Conservation (phyloP, 495 filamentous ascomycete genomes). For the Pseudomonodictys pantanalensis region DNA sequence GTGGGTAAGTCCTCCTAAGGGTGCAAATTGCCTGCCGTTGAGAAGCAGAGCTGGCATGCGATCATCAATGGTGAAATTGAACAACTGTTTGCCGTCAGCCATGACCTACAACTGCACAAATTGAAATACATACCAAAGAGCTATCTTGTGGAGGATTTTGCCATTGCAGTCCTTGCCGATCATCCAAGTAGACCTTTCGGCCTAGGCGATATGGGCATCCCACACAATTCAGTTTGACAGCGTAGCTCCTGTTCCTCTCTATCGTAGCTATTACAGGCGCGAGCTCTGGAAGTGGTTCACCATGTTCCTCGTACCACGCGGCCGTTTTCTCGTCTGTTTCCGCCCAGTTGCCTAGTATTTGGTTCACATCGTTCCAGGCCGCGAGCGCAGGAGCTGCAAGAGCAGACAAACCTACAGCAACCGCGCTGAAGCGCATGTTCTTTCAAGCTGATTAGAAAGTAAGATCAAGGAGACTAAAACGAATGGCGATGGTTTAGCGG, state of each 20-base stretch:
- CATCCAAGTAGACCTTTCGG: too few species aligned
- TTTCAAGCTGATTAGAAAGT: too few species aligned
- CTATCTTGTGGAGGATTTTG: constrained; percentile 19
- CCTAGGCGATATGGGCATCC: constrained; percentile 28
- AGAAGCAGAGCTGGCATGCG: constrained; percentile 5
- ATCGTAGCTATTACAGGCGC: constrained; percentile 17
- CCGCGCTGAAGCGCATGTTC: too few species aligned
- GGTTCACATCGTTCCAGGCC: too few species aligned
- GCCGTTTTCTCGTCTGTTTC: constrained; percentile 17
- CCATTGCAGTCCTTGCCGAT: constrained; percentile 8
- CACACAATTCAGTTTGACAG: constrained; percentile 24
- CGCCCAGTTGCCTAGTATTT: too few species aligned
- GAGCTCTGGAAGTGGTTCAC: constrained; percentile 1
- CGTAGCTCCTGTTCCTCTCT: constrained; percentile 8
- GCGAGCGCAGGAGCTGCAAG: too few species aligned
- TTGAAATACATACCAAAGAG: constrained; percentile 13
- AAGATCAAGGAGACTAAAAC: too few species aligned
- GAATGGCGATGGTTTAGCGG: too few species aligned
- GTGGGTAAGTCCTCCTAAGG: constrained; percentile 5
- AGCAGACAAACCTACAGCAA: too few species aligned
- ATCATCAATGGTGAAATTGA: constrained; percentile 25
- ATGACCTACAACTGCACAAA: background rate
- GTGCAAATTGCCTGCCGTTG: constrained; percentile 14
- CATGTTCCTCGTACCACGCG: constrained; percentile 17
- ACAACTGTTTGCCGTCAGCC: constrained; percentile 1